Conservation (phyloP, 1,284 basidiomycete species). For the Flammula alnicola region DNA sequence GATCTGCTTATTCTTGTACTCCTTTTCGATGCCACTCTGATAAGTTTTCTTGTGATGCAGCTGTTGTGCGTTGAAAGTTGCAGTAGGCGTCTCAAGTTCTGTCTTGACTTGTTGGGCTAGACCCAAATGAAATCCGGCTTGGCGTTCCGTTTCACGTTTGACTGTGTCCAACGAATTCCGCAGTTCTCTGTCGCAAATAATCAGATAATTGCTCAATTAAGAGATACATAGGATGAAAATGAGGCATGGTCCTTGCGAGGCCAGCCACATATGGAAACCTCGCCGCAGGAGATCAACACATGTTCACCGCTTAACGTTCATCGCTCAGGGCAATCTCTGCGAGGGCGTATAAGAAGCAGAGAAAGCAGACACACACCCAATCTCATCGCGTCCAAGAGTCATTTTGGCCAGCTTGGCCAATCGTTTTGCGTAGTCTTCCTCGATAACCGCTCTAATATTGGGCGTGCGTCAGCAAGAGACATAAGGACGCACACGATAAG, state of each 20-base stretch:
- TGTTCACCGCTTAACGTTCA: slow-evolving; percentile 1
- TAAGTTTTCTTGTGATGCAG: slow-evolving; percentile 76
- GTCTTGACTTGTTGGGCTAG: slow-evolving; percentile 78
- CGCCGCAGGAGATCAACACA: slow-evolving; percentile 7
- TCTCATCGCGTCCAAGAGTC: slow-evolving; percentile 86
- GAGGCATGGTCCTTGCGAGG: slow-evolving; percentile 2
- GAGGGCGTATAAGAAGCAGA: slow-evolving; percentile 8
- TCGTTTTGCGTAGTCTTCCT: slow-evolving; percentile 95
- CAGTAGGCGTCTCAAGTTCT: slow-evolving; percentile 75
- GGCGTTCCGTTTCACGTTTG: slow-evolving; percentile 83
- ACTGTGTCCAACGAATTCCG: slow-evolving; percentile 80
- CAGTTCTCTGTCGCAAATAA: slow-evolving; percentile 63
- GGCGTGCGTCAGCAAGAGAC: slow-evolving; percentile 16
- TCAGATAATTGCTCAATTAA: slow-evolving; percentile 13
- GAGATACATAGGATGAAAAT: not conserved
- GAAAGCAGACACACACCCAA: slow-evolving; percentile 68
- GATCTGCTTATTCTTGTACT: slow-evolving; percentile 84
- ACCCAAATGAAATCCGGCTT: slow-evolving; percentile 70
- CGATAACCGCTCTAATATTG: slow-evolving; percentile 79
- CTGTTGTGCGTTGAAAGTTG: slow-evolving; percentile 69
- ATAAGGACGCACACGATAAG: slow-evolving; percentile 1
- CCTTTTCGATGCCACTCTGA: slow-evolving; percentile 83
- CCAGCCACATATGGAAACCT: slow-evolving; percentile 2
- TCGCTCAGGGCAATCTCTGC: slow-evolving; percentile 3
- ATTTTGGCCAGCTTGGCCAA: slow-evolving; percentile 83